Percentiles rank a stretch among this genome's conserved stretches.
Evolutionary conservation across 2,329 filamentous ascomycete genomes (phyloP).

Genomic region (Escovopsis weberi): DNA sequence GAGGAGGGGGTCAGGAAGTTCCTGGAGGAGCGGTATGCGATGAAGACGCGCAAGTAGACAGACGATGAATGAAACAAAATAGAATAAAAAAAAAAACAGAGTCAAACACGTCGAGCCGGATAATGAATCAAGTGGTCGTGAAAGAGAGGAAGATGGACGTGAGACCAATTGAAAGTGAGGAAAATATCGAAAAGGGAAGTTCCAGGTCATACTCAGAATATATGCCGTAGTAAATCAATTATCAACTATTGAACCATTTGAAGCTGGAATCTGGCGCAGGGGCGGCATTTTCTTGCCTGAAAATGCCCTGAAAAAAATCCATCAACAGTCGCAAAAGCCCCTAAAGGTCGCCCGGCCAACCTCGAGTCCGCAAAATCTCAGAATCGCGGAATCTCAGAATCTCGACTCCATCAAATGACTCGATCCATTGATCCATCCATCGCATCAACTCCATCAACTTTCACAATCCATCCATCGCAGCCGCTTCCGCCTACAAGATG

Average conservation of each 20-base stretch:
- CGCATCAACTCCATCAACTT: neutral
- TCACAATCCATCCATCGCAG: neutral
- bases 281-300: too few relatives aligned
- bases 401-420: neutral
- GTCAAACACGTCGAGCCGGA: neutral
- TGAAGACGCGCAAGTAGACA: constrained; percentile 1
- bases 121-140: neutral
- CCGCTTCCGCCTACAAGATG: constrained; percentile 18
- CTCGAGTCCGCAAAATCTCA: too few relatives aligned
- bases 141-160: neutral
- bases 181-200: too few relatives aligned
- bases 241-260: too few relatives aligned
- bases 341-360: too few relatives aligned
- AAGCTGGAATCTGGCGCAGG: too few relatives aligned
- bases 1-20: constrained; percentile 10
- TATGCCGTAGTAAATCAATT: neutral
- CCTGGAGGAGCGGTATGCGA: constrained; percentile 8
- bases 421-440: neutral
- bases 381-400: too few relatives aligned
- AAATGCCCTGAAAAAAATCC: too few relatives aligned
- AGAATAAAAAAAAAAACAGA: neutral
- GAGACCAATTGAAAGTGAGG: neutral
- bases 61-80: neutral
- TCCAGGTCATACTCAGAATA: too few relatives aligned
- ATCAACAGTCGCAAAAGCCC: too few relatives aligned